Percentiles rank a stretch among this genome's conserved stretches.
Conservation (phyloP, 192 early-diverging fungal genomes). For the Linnemannia elongata region DNA sequence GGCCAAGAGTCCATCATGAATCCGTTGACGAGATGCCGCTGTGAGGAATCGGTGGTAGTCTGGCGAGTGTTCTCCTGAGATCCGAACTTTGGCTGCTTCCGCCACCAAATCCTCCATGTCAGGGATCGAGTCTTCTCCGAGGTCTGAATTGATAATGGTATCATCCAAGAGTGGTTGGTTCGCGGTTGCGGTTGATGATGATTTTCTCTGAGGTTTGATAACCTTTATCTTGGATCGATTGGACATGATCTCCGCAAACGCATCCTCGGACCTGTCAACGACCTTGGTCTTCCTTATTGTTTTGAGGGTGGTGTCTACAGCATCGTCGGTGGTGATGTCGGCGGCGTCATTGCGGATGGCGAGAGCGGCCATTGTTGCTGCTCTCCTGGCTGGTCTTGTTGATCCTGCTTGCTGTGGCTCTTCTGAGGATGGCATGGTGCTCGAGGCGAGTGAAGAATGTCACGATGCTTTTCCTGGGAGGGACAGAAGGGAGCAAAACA, state of each 20-base stretch:
- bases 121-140: conserved; percentile 3
- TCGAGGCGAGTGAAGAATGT: background rate
- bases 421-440: background rate
- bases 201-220: background rate
- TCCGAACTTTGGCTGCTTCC: conserved; percentile 34
- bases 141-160: background rate
- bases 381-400: conserved; percentile 20
- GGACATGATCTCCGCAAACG: conserved; percentile 37
- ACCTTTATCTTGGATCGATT: conserved; percentile 5
- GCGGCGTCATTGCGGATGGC: conserved; percentile 37
- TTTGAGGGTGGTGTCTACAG: background rate
- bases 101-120: conserved; percentile 44
- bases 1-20: conserved; percentile 63
- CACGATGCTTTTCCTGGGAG: background rate
- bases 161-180: background rate
- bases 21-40: conserved; percentile 6
- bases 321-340: conserved; percentile 8
- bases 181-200: background rate
- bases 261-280: conserved; percentile 1
- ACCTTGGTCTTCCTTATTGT: background rate
- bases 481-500: background rate
- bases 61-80: conserved; percentile 6
- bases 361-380: conserved; percentile 41
- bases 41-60: conserved; percentile 57
- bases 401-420: background rate